phyloP scores from a whole-genome alignment of 169 alveolate species.

The Cryptosporidium meleagridis region DNA sequence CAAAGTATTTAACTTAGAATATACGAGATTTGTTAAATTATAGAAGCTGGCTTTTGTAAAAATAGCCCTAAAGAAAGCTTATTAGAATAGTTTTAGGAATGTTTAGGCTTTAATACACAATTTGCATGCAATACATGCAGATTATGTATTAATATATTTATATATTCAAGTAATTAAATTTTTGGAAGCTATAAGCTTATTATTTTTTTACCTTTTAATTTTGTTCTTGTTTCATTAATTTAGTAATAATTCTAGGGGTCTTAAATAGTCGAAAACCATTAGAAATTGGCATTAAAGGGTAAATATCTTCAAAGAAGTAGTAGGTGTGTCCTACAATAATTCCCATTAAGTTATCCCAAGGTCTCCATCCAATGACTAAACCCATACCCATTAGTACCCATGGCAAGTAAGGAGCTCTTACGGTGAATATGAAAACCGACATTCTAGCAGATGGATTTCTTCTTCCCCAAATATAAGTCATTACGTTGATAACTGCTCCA shows the following conservation, averaged over 20 bases:
- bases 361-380: constrained; percentile 86
- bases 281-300: constrained; percentile 91
- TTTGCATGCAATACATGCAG: background rate
- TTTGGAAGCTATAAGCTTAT: background rate
- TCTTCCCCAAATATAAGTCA: constrained; percentile 93
- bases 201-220: constrained; percentile 30
- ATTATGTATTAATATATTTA: too few relatives aligned
- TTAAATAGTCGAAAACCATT: constrained; percentile 86
- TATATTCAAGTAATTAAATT: constrained; percentile 18
- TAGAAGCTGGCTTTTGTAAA: background rate
- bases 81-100: too few relatives aligned
- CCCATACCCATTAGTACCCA: constrained; percentile 87
- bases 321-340: constrained; percentile 91
- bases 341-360: constrained; percentile 89
- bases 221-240: constrained; percentile 66
- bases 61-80: background rate
- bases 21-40: background rate
- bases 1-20: background rate
- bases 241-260: constrained; percentile 85
- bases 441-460: constrained; percentile 89
- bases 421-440: constrained; percentile 87
- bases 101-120: background rate
- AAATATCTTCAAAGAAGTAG: constrained; percentile 90
- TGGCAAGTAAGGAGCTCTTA: constrained; percentile 91
- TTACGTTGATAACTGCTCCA: constrained; percentile 91